Percentiles rank a stretch among this genome's conserved stretches.
Evolutionary conservation across 805 yeast species (phyloP).

Genomic region (Schwanniomyces pseudopolymorphus): DNA sequence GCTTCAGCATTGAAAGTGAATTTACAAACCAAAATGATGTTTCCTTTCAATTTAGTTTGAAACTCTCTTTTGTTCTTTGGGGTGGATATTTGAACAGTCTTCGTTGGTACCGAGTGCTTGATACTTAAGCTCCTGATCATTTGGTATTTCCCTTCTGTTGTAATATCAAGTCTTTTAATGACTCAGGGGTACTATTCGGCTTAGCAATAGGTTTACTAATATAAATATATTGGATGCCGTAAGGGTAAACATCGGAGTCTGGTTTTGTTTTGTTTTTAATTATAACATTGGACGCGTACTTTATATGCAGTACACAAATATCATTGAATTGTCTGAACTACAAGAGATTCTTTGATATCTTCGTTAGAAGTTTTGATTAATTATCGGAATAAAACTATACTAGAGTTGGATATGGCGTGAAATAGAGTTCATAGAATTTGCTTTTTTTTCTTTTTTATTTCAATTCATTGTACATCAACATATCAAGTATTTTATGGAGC

Average conservation of each 20-base stretch:
- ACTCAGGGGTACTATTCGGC: neutral
- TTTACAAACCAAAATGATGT: constrained; percentile 46
- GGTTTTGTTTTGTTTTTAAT: neutral
- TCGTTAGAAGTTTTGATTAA: too few relatives aligned
- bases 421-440: too few relatives aligned
- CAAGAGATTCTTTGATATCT: too few relatives aligned
- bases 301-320: neutral
- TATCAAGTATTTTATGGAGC: too few relatives aligned
- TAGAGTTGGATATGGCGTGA: too few relatives aligned
- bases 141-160: neutral
- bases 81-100: neutral
- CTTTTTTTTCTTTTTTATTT: too few relatives aligned
- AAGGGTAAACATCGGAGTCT: neutral
- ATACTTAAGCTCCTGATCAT: neutral
- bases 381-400: too few relatives aligned
- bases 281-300: neutral
- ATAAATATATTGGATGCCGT: neutral
- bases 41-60: constrained; percentile 19
- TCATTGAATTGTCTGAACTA: too few relatives aligned
- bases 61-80: neutral
- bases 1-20: constrained; percentile 45
- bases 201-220: neutral
- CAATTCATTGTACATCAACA: too few relatives aligned
- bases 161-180: neutral
- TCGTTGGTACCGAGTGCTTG: neutral